These are phyloP conservation scores for Trypanosoma caninum DNA, from an alignment of 208 protist genomes.

Conservation along the genomic window DNA sequence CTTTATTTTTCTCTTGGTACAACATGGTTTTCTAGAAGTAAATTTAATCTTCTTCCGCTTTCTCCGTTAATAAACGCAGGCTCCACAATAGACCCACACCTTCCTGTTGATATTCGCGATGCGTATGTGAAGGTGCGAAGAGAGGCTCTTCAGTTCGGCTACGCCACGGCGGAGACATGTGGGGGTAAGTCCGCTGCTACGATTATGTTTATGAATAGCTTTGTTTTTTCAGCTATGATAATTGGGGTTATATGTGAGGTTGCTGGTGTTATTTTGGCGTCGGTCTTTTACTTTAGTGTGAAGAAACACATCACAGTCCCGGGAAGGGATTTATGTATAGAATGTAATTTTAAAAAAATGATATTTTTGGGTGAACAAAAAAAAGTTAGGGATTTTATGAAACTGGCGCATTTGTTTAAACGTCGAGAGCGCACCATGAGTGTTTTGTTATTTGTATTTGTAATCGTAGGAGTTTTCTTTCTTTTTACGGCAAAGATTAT, in stretches of 20 bases:
- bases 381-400: constrained; percentile 15
- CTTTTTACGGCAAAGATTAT: constrained; percentile 29
- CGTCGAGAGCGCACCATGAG: constrained; percentile 23
- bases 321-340: neutral
- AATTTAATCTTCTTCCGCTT: constrained; percentile 16
- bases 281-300: constrained; percentile 27
- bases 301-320: constrained; percentile 21
- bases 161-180: constrained; percentile 35
- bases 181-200: constrained; percentile 10
- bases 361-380: constrained; percentile 16
- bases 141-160: constrained; percentile 46
- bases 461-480: constrained; percentile 24
- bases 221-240: constrained; percentile 22
- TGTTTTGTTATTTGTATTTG: constrained; percentile 9
- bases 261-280: constrained; percentile 10
- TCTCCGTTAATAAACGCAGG: neutral
- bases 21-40: constrained; percentile 22
- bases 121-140: constrained; percentile 20
- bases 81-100: neutral
- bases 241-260: constrained; percentile 27
- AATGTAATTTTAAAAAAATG: constrained; percentile 4
- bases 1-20: constrained; percentile 25
- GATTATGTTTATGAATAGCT: constrained; percentile 6
- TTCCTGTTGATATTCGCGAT: constrained; percentile 7
- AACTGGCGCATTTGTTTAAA: constrained; percentile 23